Percentiles rank a stretch among this genome's conserved stretches.
Conservation (phyloP, 441 rosid genomes). For the Biscutella laevigata region DNA sequence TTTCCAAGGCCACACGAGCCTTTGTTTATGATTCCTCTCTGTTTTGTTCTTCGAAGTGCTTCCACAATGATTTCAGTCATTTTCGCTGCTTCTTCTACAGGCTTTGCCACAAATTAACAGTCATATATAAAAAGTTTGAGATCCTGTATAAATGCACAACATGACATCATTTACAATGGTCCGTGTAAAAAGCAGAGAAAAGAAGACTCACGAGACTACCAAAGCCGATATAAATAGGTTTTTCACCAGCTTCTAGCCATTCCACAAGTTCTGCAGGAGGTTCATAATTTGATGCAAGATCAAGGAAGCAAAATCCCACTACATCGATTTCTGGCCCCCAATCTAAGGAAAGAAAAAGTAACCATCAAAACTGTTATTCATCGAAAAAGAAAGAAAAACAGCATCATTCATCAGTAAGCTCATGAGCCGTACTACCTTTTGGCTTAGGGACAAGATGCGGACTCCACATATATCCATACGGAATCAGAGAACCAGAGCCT, state of each 20-base stretch:
- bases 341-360: constrained; percentile 50
- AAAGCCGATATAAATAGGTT: constrained; percentile 92
- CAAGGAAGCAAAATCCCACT: constrained; percentile 97
- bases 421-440: constrained; percentile 52
- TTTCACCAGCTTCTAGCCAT: constrained; percentile 86
- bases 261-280: constrained; percentile 78
- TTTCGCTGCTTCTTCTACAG: constrained; percentile 83
- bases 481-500: constrained; percentile 73
- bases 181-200: too few relatives aligned
- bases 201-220: constrained; percentile 87
- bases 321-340: constrained; percentile 97
- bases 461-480: constrained; percentile 98
- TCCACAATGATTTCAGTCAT: constrained; percentile 83
- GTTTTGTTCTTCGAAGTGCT: constrained; percentile 72
- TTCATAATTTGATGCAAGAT: constrained; percentile 91
- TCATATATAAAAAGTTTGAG: too few relatives aligned
- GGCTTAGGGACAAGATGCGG: constrained; percentile 99
- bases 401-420: background rate
- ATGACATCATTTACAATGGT: too few relatives aligned
- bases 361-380: too few relatives aligned
- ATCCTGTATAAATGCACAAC: too few relatives aligned
- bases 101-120: too few relatives aligned
- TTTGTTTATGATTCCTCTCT: constrained; percentile 93
- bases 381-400: too few relatives aligned
- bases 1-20: constrained; percentile 99